Evolutionary conservation across 345 rosid species (phyloP), one percentile per base, ranked within the genome.

Genomic region (Melaleuca quinquenervia): DNA sequence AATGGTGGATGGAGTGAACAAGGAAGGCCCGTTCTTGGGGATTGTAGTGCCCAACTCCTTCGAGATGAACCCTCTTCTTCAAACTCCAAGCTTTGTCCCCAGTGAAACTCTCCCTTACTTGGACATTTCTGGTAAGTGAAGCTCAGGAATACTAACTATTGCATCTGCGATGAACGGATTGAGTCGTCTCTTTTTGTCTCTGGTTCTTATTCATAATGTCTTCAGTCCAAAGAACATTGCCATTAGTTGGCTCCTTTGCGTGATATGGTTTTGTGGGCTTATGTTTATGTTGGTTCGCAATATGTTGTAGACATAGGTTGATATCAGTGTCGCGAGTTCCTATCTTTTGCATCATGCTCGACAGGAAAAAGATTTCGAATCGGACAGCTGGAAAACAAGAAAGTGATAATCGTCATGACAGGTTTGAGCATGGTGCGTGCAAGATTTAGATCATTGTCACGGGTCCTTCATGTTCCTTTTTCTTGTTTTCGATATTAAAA

Each of bases 21-120:
- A 51, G 82, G 82, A 86, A 82, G 97, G 97, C 70, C 95, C 94
- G 20, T 93, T 86, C 58, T 89, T 95, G 18, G 98, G 98, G 12
- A 90, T 96, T 49, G 87, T 96, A 16, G 93, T 93, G 60, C 98
- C 98, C 56, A 96, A 95, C 86, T 82, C 91, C 82, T 96, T 86
- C 89, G 98, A 96, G 91, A 93, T 95, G 93, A 91, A 88, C 83
- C 98, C 98, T 88, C 98, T 96, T 87, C 91, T 96, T 20, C 89
- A 84, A 18, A 92, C 95, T 84, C 56, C 87, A 62, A 91, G 91
- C 53, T 96, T 91, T 90, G 82, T 86, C 52, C 85, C 96, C 54
- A 53, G 84, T 88, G 86, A 36, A 3, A 26, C 75, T 5, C 84
- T 91, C 76, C 95, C 95, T 24, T 89, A 64, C 88, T 80, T 95